These are phyloP conservation scores for Lachnum nothofagi DNA, from an alignment of 2,329 filamentous ascomycete species.

Conservation along the genomic window DNA sequence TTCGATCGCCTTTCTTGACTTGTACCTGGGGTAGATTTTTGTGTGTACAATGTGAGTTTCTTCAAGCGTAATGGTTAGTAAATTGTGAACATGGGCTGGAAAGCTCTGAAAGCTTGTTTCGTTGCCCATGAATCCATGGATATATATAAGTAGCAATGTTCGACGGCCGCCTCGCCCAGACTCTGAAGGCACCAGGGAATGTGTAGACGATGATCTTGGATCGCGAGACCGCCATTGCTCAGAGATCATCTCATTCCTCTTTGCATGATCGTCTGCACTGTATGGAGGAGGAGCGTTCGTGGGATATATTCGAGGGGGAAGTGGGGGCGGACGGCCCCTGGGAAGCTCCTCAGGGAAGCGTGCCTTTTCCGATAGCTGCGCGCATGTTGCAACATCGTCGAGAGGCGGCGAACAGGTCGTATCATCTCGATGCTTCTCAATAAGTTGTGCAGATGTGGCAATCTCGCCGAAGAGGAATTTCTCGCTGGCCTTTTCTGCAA, in stretches of 20 bases:
- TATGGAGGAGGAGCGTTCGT: conserved; percentile 27
- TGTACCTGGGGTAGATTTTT: conserved; percentile 78
- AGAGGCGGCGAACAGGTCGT: neutral
- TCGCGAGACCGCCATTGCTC: conserved; percentile 32
- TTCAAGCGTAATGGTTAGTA: conserved; percentile 60
- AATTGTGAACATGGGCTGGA: conserved; percentile 77
- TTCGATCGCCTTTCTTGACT: conserved; percentile 65
- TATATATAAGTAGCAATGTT: conserved; percentile 68
- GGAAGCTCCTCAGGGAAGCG: conserved; percentile 1
- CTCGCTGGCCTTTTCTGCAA: conserved; percentile 18
- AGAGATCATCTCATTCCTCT: conserved; percentile 28
- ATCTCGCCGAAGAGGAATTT: neutral
- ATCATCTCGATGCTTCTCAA: conserved; percentile 17
- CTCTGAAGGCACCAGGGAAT: conserved; percentile 31
- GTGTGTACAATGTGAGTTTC: conserved; percentile 78
- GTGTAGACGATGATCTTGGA: conserved; percentile 32
- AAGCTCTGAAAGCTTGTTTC: conserved; percentile 85
- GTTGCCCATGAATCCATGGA: conserved; percentile 87
- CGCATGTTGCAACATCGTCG: conserved; percentile 11
- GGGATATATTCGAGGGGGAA: conserved; percentile 25
- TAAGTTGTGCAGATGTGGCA: conserved; percentile 19
- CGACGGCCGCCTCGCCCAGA: conserved; percentile 37
- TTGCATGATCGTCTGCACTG: conserved; percentile 22
- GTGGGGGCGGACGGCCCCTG: conserved; percentile 18
- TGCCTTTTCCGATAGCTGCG: conserved; percentile 16